These are phyloP conservation scores for Aspergillus funiculosus DNA, from an alignment of 495 filamentous ascomycete species.

Conservation along the genomic window DNA sequence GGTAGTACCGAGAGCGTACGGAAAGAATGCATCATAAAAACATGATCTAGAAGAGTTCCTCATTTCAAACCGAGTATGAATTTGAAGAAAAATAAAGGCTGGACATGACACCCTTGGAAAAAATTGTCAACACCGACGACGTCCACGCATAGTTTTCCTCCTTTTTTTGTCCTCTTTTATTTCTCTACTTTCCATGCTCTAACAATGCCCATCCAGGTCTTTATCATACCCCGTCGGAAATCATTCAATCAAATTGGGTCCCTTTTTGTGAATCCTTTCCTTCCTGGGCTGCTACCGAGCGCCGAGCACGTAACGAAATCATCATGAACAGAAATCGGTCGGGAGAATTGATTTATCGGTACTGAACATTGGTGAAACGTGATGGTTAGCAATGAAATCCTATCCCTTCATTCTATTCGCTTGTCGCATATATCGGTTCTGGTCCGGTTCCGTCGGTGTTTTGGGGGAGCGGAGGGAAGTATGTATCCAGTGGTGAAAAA, in stretches of 20 bases:
- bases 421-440: neutral
- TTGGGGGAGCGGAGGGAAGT: too few relatives aligned
- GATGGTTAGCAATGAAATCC: slow-evolving; percentile 15
- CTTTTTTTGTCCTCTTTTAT: slow-evolving; percentile 9
- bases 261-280: neutral
- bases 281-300: slow-evolving; percentile 11
- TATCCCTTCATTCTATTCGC: neutral
- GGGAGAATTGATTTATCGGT: slow-evolving; percentile 46
- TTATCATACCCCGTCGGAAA: slow-evolving; percentile 11
- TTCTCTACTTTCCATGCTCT: slow-evolving; percentile 6
- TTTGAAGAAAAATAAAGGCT: slow-evolving; percentile 13
- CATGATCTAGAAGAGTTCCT: slow-evolving; percentile 21
- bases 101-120: slow-evolving; percentile 19
- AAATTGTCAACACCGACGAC: slow-evolving; percentile 23
- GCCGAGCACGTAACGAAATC: slow-evolving; percentile 25
- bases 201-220: slow-evolving; percentile 1
- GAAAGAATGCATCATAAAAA: too few relatives aligned
- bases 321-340: slow-evolving; percentile 37
- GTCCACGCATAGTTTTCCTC: slow-evolving; percentile 13
- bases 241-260: slow-evolving; percentile 3
- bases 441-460: neutral
- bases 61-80: slow-evolving; percentile 31
- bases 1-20: too few relatives aligned
- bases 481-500: neutral
- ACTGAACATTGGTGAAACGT: slow-evolving; percentile 29